Evolutionary conservation across 257 asterid genomes (phyloP).

Genomic region (Petrea volubilis): DNA sequence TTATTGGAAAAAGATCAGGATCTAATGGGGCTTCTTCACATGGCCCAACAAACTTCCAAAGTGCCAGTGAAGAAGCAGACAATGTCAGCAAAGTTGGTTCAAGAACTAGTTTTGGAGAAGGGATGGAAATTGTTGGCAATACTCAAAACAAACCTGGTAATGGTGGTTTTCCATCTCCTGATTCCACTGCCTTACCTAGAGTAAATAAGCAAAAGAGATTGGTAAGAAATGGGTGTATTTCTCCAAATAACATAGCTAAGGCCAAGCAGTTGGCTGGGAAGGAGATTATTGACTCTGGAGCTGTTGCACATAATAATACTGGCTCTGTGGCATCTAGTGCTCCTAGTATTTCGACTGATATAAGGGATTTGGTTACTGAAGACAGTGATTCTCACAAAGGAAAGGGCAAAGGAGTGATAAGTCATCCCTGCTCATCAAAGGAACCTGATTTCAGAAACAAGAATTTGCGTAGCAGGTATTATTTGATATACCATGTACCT

Average conservation of each 20-base stretch:
- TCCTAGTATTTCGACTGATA: slow-evolving; percentile 30
- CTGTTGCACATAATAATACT: slow-evolving; percentile 33
- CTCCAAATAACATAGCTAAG: slow-evolving; percentile 75
- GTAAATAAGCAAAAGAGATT: slow-evolving; percentile 62
- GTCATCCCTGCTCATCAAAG: slow-evolving; percentile 41
- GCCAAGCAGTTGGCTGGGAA: slow-evolving; percentile 47
- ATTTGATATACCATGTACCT: not conserved
- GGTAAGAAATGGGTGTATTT: slow-evolving; percentile 93
- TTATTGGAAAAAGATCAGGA: slow-evolving; percentile 25
- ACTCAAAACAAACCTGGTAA: slow-evolving; percentile 37
- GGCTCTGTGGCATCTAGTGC: slow-evolving; percentile 30
- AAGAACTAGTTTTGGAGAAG: slow-evolving; percentile 31
- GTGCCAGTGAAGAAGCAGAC: slow-evolving; percentile 39
- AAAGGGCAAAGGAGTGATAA: slow-evolving; percentile 74
- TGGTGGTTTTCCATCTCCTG: slow-evolving; percentile 30
- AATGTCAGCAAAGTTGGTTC: slow-evolving; percentile 28
- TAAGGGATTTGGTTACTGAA: slow-evolving; percentile 52
- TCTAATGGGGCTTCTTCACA: slow-evolving; percentile 34
- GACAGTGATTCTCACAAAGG: slow-evolving; percentile 36
- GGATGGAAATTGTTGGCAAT: slow-evolving; percentile 19
- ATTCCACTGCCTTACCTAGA: slow-evolving; percentile 38
- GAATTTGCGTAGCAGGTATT: slow-evolving; percentile 50
- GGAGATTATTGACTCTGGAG: slow-evolving; percentile 30
- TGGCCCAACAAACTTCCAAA: slow-evolving; percentile 18
- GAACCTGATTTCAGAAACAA: slow-evolving; percentile 32